These are phyloP conservation scores for Paramecium pentaurelia DNA, from an alignment of 73 alveolate genomes.

Conservation along the genomic window DNA sequence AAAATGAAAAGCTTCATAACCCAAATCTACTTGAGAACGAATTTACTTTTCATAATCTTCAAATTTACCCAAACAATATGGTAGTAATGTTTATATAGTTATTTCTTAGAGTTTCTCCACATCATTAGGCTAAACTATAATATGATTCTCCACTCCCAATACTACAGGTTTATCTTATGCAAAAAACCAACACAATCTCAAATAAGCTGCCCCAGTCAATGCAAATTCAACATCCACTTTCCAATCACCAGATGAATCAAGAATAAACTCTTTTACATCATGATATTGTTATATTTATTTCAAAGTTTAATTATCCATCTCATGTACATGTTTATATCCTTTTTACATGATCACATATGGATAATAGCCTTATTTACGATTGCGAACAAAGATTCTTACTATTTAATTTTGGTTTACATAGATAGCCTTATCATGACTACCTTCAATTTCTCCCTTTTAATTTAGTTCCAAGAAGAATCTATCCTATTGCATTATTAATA, in stretches of 20 bases:
- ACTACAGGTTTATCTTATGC: neutral
- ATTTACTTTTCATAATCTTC: conserved; percentile 65
- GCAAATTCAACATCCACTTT: neutral
- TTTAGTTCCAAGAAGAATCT: neutral
- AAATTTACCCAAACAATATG: conserved; percentile 80
- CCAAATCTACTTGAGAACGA: conserved; percentile 65
- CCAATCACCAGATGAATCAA: conserved; percentile 8
- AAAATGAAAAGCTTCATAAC: conserved; percentile 80
- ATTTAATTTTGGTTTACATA: neutral
- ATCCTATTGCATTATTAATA: neutral
- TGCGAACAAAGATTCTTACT: neutral
- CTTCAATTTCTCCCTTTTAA: neutral
- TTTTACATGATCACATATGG: neutral
- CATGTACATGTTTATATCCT: neutral
- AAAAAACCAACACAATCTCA: neutral
- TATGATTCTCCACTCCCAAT: neutral
- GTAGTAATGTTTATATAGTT: conserved; percentile 72
- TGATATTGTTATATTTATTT: neutral
- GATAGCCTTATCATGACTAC: neutral
- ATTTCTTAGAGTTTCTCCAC: neutral
- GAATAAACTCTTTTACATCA: neutral
- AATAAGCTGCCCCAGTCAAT: neutral
- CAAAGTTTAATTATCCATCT: neutral
- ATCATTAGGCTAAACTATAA: neutral
- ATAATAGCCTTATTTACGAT: neutral